Percentiles rank a stretch among this genome's conserved stretches.
phyloP scores from a whole-genome alignment of 2,329 filamentous ascomycete genomes.

The Lanzia echinophila region DNA sequence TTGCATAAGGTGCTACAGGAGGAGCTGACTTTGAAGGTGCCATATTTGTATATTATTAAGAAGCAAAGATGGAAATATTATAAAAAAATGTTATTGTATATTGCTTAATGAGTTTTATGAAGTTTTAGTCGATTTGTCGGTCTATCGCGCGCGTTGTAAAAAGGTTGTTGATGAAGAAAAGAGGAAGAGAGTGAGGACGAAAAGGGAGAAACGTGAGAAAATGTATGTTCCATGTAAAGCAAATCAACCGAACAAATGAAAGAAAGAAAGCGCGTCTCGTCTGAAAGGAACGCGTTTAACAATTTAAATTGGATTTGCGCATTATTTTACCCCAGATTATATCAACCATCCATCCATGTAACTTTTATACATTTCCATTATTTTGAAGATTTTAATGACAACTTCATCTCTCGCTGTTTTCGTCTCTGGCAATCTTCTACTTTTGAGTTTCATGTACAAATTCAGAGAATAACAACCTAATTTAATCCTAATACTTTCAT shows the following conservation, averaged over 20 bases:
- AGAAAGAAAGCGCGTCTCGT: neutral
- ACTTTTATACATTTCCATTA: neutral
- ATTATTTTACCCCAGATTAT: neutral
- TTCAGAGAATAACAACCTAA: too few relatives aligned
- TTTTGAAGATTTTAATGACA: neutral
- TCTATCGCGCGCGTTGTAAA: too few relatives aligned
- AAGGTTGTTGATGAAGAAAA: neutral
- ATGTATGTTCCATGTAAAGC: neutral
- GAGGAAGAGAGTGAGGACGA: neutral
- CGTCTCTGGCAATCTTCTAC: too few relatives aligned
- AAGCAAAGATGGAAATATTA: too few relatives aligned
- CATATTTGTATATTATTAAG: slow-evolving; percentile 20
- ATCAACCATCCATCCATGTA: neutral
- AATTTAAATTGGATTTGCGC: neutral
- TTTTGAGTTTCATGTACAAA: too few relatives aligned
- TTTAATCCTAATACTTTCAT: too few relatives aligned
- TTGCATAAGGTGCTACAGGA: slow-evolving; percentile 33
- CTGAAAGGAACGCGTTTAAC: neutral
- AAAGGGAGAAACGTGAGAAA: neutral
- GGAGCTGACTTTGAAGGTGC: slow-evolving; percentile 28
- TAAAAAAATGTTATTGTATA: neutral
- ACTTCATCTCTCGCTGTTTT: too few relatives aligned
- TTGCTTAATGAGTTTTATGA: neutral
- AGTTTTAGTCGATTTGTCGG: neutral
- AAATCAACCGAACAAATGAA: neutral